Base-by-base conservation (phyloP, 2,329 filamentous ascomycete species). In the Fusarium pininemorale region DNA sequence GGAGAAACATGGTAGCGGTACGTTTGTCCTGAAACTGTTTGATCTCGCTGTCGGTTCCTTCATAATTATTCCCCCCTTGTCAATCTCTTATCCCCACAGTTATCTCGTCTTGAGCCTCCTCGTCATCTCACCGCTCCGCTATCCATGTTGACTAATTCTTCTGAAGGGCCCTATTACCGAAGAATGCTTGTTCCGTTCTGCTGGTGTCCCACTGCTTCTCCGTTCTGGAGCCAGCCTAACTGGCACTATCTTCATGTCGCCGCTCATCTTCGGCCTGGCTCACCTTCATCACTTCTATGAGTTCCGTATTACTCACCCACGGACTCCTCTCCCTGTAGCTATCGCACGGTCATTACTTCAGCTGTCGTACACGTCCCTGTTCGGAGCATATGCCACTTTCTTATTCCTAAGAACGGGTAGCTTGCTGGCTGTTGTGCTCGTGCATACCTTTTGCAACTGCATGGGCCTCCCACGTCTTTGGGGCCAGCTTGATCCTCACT, bases 271-370 rank as follows among this genome's bases (percentile, higher is more conserved):
- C 80, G 96, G 96, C 58, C 90, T 98, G 50, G 95, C 96, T 13
- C 96, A 99, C 83, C 83, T 97, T 54, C 96, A 99, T 83, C 96
- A 99, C 84, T 94, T 97, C 81, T 97, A 98, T 85, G 96, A 98
- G 84, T 98, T 97, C 83, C 89, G 93, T 64, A 86, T 97, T 65
- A 94, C 93, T 3, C 90, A 97, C 77, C 94, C 94, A 14, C 86
- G 90, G 71, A 90, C 92, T 4, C 89, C 93, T 2, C 79, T 91
- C 18, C 74, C 87, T 2, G 86, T 89, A 5, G 90, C 92, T 12
- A 79, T 96, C 11, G 80, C 93, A 35, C 91, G 94, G 56, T 94
- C 94, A 5, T 74, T 95, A 16, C 88, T 98, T 74, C 96, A 98
- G 81, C 92, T 99, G 78, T 86, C 88, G 8, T 99, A 97, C 83